Base-by-base conservation (phyloP, 2,329 filamentous ascomycete species). In the Ophiostoma novo-ulmi region DNA sequence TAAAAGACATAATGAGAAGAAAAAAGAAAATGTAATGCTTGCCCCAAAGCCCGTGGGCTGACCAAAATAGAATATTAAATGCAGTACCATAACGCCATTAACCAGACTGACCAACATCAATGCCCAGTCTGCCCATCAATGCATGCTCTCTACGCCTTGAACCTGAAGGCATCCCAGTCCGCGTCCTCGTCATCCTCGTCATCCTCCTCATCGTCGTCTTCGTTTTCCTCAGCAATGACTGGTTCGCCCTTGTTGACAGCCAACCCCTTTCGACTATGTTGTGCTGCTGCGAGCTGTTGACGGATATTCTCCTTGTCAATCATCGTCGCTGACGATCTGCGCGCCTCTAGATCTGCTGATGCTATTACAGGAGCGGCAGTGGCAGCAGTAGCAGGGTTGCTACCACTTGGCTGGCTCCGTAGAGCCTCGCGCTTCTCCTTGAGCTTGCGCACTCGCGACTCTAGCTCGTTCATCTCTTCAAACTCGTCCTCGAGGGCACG, bases 391-490 rank as follows among this genome's bases (percentile, higher is more conserved):
- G 8, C 41, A 48, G 36, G 6, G 11, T 22, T 20, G 5, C 5
- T 39, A 14, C 63, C 17, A 5, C 20, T 14, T 11, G 35, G 36
- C 63, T 65, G 35, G 35, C 35, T 39, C 13, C 87, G 83, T 73
- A 94, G 77, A 70, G 88, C 87, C 76, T 94, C 91, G 66, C 91
- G 83, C 78, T 87, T 88, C 76, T 91, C 88, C 77, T 91, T 90
- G 70, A 94, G 79, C 72, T 83, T 84, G 72, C 84, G 83, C 14
- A 94, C 89, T 7, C 91, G 85, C 69, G 87, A 86, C 78, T 94
- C 92, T 65, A 94, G 83, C 76, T 89, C 87, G 77, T 91, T 89
- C 91, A 94, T 94, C 77, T 93, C 89, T 71, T 93, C 91, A 74
- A 94, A 91, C 78, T 94, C 92, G 58, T 89, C 87, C 78, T 93